Evolutionary conservation across 2,329 filamentous ascomycete genomes (phyloP).

Genomic region (Fusarium coicis): DNA sequence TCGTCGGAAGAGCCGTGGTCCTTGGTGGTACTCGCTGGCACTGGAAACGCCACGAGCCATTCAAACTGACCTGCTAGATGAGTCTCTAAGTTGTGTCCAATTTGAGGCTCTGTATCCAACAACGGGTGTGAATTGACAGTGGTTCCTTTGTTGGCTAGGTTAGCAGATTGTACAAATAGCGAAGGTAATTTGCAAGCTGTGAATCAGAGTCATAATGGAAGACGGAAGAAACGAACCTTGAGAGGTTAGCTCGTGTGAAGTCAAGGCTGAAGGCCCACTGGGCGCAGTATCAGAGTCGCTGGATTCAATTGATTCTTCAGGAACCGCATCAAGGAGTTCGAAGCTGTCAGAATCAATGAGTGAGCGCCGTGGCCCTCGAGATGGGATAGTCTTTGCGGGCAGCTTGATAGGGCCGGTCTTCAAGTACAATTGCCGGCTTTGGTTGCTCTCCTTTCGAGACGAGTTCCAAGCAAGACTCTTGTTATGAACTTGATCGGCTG

Average conservation of each 20-base stretch:
- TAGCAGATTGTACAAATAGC: slow-evolving; percentile 15
- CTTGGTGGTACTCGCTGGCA: slow-evolving; percentile 41
- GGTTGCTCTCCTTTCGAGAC: not conserved
- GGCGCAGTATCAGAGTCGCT: slow-evolving; percentile 8
- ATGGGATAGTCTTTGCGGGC: slow-evolving; percentile 14
- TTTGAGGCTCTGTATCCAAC: slow-evolving; percentile 37
- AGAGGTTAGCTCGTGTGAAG: not conserved
- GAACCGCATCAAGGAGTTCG: slow-evolving; percentile 48
- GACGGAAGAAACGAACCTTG: slow-evolving; percentile 30
- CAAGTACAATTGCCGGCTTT: slow-evolving; percentile 1
- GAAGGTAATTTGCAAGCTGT: not conserved
- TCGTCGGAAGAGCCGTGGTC: slow-evolving; percentile 23
- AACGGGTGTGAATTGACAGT: slow-evolving; percentile 39
- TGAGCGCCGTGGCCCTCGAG: slow-evolving; percentile 46
- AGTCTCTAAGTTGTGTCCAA: slow-evolving; percentile 51
- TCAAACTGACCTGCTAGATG: slow-evolving; percentile 63
- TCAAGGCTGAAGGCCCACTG: not conserved
- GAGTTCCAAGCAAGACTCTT: slow-evolving; percentile 27
- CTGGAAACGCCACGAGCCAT: slow-evolving; percentile 58
- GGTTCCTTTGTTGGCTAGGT: slow-evolving; percentile 21
- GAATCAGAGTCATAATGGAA: not conserved
- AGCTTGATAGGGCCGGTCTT: slow-evolving; percentile 26
- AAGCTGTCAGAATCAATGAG: slow-evolving; percentile 48
- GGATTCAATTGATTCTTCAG: slow-evolving; percentile 43
- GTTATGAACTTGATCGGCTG: slow-evolving; percentile 43